phyloP scores from a whole-genome alignment of 345 rosid species.

The Salix caprea region DNA sequence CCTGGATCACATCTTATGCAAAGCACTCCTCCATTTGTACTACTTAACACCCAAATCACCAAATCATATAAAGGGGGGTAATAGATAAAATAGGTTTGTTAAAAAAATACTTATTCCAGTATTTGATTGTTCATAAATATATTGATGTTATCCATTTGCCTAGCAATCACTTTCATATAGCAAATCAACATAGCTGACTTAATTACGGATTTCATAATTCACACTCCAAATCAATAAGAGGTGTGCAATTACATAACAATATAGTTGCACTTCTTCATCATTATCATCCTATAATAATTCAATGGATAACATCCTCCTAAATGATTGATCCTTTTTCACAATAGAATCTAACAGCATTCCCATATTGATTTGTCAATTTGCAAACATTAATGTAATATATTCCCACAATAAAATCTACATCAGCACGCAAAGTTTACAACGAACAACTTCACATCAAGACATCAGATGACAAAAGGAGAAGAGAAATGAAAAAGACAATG shows the following conservation, averaged over 20 bases:
- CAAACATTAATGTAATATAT: not conserved
- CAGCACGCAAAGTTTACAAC: not conserved
- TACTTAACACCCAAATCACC: not conserved
- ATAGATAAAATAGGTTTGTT: not conserved
- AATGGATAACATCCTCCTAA: not conserved
- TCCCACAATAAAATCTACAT: not conserved
- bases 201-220: not conserved
- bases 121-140: not conserved
- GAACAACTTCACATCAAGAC: too few species aligned
- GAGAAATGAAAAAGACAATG: not conserved
- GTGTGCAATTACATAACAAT: not conserved
- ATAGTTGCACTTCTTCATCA: not conserved
- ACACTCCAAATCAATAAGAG: not conserved
- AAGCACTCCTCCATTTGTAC: not conserved
- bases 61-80: not conserved
- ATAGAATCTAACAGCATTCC: not conserved
- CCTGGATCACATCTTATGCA: not conserved
- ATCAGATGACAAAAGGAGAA: too few species aligned
- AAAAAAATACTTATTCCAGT: not conserved
- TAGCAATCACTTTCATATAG: not conserved
- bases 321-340: not conserved
- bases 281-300: not conserved
- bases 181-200: not conserved
- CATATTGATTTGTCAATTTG: not conserved
- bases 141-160: not conserved